Conservation (phyloP, 139 green algal species). For the Chlorella vulgaris region DNA sequence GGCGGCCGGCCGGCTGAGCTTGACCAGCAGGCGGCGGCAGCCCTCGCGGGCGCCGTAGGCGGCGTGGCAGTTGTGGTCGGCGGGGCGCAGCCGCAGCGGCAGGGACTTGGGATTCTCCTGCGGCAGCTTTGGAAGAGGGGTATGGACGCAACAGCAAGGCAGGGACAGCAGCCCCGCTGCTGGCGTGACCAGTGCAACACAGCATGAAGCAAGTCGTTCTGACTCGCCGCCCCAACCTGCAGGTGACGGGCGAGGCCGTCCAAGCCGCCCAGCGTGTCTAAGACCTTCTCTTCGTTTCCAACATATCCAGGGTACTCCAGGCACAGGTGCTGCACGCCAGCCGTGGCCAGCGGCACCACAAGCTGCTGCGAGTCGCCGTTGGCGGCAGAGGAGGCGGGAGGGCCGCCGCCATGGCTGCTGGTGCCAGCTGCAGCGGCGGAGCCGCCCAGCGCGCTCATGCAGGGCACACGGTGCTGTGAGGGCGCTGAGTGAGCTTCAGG, state of each 20-base stretch:
- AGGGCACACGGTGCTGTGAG: neutral
- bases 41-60: neutral
- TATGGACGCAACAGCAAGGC: neutral
- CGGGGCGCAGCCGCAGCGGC: conserved; percentile 26
- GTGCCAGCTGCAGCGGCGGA: no score
- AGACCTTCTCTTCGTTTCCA: conserved; percentile 11
- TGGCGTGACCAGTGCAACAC: neutral
- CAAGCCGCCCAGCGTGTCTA: conserved; percentile 37
- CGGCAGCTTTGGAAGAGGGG: no score
- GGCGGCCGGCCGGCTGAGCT: conserved; percentile 1
- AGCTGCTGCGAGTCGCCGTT: neutral
- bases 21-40: conserved; percentile 27
- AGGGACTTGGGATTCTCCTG: conserved; percentile 32
- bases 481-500: no score
- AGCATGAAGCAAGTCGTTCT: neutral
- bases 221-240: neutral
- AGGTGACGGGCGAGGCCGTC: conserved; percentile 32
- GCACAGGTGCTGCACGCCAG: neutral
- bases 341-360: neutral
- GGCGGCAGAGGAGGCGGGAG: neutral
- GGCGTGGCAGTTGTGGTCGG: conserved; percentile 32
- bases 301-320: conserved; percentile 49
- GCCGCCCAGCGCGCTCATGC: neutral
- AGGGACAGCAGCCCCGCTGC: no score
- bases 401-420: neutral